Conservation (phyloP, 2,329 filamentous ascomycete genomes). For the Trichoderma guizhouense region DNA sequence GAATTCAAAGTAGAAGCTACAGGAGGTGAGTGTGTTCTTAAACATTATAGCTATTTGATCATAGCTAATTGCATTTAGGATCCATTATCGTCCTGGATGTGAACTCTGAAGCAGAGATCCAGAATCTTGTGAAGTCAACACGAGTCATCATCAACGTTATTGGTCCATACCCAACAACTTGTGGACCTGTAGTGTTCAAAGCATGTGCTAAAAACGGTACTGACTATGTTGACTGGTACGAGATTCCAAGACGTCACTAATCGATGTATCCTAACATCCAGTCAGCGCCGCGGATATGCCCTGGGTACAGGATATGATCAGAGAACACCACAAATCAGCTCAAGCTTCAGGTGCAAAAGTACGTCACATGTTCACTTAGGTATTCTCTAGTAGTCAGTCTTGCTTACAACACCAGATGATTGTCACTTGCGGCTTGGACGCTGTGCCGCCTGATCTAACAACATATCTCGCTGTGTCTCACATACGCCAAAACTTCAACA, state of each 20-base stretch:
- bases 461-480: not conserved
- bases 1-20: not conserved
- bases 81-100: not conserved
- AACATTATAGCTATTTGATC: not conserved
- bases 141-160: not conserved
- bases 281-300: not conserved
- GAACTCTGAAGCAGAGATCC: not conserved
- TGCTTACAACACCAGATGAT: not conserved
- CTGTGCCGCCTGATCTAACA: not conserved
- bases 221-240: not conserved
- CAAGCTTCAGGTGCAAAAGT: not conserved
- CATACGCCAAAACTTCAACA: not conserved
- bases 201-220: not conserved
- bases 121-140: not conserved
- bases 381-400: not conserved
- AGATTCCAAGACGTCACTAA: not conserved
- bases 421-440: not conserved
- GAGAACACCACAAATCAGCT: not conserved
- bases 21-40: not conserved
- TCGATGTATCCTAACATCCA: not conserved
- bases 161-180: not conserved
- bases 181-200: not conserved
- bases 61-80: not conserved
- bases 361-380: not conserved
- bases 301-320: not conserved